Evolutionary conservation across 2,329 filamentous ascomycete genomes (phyloP).

Genomic region (Lachnellula occidentalis): DNA sequence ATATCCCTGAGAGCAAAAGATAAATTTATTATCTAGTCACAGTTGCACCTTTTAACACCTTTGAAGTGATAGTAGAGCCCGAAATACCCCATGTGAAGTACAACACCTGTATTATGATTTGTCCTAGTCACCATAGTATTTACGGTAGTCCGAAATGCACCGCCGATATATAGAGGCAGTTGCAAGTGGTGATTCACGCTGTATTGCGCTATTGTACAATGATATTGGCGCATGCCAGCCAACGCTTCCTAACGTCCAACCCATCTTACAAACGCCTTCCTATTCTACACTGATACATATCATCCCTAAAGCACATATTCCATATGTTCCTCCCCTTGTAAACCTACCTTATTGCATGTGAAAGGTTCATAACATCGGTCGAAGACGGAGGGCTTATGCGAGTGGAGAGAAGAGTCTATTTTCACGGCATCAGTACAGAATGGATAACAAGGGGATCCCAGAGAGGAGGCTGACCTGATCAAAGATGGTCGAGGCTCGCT

Average conservation of each 20-base stretch:
- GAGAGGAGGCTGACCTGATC: constrained; percentile 51
- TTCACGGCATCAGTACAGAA: constrained; percentile 21
- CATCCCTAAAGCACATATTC: not conserved
- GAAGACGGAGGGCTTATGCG: constrained; percentile 39
- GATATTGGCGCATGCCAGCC: constrained; percentile 12
- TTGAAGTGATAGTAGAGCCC: no score
- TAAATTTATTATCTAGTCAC: no score
- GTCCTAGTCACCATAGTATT: no score
- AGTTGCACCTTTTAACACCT: no score
- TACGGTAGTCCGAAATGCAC: no score
- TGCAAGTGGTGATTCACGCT: constrained; percentile 25
- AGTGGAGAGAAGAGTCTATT: constrained; percentile 58
- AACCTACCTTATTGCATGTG: constrained; percentile 2
- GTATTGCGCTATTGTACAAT: constrained; percentile 27
- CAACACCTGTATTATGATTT: no score
- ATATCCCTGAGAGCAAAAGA: no score
- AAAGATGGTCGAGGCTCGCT: constrained; percentile 84
- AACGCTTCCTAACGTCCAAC: constrained; percentile 8
- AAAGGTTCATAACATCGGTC: constrained; percentile 7
- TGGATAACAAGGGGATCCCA: not conserved
- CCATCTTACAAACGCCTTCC: constrained; percentile 24
- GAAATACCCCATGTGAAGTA: no score
- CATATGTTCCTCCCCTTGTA: not conserved
- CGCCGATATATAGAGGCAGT: not conserved
- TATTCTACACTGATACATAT: constrained; percentile 20